phyloP scores from a whole-genome alignment of 2,329 filamentous ascomycete genomes.

The Penicillium glabrum region DNA sequence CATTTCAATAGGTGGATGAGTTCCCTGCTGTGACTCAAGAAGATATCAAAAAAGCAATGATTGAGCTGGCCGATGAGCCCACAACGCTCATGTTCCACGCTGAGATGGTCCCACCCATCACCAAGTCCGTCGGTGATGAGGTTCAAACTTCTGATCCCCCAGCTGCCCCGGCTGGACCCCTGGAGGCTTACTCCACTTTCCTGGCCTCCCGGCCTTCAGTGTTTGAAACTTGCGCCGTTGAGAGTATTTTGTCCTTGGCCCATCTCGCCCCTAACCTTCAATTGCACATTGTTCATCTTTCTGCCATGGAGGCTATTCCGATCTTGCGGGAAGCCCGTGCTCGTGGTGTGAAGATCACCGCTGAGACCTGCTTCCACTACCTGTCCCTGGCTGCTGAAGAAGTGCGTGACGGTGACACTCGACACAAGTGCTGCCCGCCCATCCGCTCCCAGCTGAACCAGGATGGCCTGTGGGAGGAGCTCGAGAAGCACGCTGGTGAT shows the following conservation, averaged over 20 bases:
- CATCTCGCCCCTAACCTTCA: slow-evolving; percentile 77
- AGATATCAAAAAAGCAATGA: slow-evolving; percentile 80
- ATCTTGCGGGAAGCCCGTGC: slow-evolving; percentile 72
- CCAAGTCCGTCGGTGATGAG: slow-evolving; percentile 75
- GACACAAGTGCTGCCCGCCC: slow-evolving; percentile 93
- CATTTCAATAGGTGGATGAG: slow-evolving; percentile 72
- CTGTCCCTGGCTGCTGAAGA: slow-evolving; percentile 79
- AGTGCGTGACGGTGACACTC: slow-evolving; percentile 79
- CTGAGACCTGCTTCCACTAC: slow-evolving; percentile 96
- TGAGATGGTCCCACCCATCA: slow-evolving; percentile 91
- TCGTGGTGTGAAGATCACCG: slow-evolving; percentile 79
- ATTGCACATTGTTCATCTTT: slow-evolving; percentile 91
- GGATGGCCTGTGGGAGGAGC: slow-evolving; percentile 82
- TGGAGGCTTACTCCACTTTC: slow-evolving; percentile 84
- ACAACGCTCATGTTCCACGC: slow-evolving; percentile 99
- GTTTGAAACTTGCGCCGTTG: slow-evolving; percentile 89
- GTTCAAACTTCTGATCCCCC: slow-evolving; percentile 70
- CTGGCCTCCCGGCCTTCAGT: slow-evolving; percentile 83
- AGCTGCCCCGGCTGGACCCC: slow-evolving; percentile 66
- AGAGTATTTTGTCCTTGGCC: slow-evolving; percentile 79
- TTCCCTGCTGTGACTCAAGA: slow-evolving; percentile 84
- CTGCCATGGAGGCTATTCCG: slow-evolving; percentile 83
- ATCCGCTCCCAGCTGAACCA: slow-evolving; percentile 81
- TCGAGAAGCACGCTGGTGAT: slow-evolving; percentile 59
- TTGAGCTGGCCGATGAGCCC: slow-evolving; percentile 72